phyloP scores from a whole-genome alignment of 257 asterid species.

The Solanum paucissectum region DNA sequence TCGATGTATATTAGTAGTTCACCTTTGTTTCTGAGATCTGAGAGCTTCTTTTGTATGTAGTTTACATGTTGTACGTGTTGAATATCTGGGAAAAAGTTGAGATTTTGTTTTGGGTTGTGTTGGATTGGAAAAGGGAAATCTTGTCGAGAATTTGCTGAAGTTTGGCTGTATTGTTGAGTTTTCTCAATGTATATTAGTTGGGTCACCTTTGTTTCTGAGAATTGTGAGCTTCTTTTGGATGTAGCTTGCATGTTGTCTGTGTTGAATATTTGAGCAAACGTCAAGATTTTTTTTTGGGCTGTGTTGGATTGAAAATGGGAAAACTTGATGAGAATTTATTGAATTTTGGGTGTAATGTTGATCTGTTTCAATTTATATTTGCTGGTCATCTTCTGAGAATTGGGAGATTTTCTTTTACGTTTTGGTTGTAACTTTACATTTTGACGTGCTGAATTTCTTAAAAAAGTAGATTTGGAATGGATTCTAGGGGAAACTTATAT shows the following conservation, averaged over 20 bases:
- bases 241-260: neutral
- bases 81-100: neutral
- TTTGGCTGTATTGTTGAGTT: neutral
- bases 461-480: neutral
- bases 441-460: neutral
- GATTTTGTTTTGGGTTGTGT: neutral
- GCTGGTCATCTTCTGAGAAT: neutral
- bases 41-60: neutral
- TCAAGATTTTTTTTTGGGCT: too few relatives aligned
- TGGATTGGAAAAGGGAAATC: neutral
- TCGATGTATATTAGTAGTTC: neutral
- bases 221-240: neutral
- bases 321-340: neutral
- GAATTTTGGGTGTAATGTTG: neutral
- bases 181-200: neutral
- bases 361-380: too few relatives aligned
- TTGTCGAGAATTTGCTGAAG: neutral
- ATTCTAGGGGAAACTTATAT: neutral
- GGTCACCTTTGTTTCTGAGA: neutral
- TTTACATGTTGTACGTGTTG: neutral
- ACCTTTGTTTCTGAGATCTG: neutral
- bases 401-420: neutral
- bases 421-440: neutral
- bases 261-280: too few relatives aligned
- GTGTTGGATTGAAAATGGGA: neutral